These are phyloP conservation scores for Nigrospora sphaerica DNA, from an alignment of 2,329 filamentous ascomycete genomes.

Conservation along the genomic window DNA sequence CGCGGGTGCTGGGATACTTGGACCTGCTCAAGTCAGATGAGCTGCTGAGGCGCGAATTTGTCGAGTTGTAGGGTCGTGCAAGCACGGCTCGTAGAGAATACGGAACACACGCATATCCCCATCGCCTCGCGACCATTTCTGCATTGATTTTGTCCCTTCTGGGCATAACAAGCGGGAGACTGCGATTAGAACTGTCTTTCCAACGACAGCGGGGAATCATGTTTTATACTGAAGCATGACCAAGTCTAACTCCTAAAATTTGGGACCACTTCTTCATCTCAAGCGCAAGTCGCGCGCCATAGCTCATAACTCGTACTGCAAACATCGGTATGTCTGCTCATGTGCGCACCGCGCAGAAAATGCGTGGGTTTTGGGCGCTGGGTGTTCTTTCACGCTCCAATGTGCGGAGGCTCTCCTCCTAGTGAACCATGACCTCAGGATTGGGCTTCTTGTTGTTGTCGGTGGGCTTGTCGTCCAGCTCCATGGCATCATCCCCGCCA, in stretches of 20 bases:
- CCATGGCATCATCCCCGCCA: constrained; percentile 33
- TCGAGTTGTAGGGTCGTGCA: constrained; percentile 1
- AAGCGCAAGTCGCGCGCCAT: not conserved
- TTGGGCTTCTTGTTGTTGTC: constrained; percentile 8
- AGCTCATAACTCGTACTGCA: not conserved
- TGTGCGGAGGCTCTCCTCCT: not conserved
- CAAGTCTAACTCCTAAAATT: not conserved
- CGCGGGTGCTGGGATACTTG: constrained; percentile 4
- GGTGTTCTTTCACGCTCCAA: not conserved
- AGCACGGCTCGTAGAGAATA: no score
- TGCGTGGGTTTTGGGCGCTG: not conserved
- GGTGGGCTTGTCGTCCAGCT: constrained; percentile 27
- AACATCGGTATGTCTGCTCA: not conserved
- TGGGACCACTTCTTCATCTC: not conserved
- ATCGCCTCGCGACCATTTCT: no score
- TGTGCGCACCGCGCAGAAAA: not conserved
- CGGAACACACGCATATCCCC: no score
- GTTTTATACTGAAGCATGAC: not conserved
- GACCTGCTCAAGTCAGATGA: constrained; percentile 5
- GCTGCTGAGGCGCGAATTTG: constrained; percentile 6
- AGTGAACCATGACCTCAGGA: constrained; percentile 18
- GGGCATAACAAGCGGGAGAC: no score
- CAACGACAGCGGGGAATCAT: not conserved
- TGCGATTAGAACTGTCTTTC: no score
- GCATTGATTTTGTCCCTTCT: no score